Percentiles rank a stretch among this genome's conserved stretches.
These are phyloP conservation scores for Pulveroboletus sp. DNA, from an alignment of 768 basidiomycete genomes.

Conservation along the genomic window DNA sequence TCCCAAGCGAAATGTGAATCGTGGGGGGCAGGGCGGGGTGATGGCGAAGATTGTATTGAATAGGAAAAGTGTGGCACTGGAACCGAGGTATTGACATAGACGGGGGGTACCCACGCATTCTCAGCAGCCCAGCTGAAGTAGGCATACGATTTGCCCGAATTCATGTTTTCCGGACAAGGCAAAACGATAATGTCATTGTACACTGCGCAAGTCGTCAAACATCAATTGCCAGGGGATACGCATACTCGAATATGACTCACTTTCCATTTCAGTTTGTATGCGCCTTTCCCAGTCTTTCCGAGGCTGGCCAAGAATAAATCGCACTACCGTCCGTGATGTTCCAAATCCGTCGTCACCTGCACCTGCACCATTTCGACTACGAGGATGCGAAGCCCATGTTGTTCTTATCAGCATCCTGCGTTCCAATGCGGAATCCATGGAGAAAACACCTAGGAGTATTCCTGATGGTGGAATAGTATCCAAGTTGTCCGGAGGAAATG, in stretches of 20 bases:
- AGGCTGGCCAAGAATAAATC: slow-evolving; percentile 87
- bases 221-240: not conserved
- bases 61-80: slow-evolving; percentile 56
- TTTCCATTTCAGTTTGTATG: slow-evolving; percentile 85
- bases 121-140: slow-evolving; percentile 92
- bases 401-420: slow-evolving; percentile 82
- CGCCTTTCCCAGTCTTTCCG: slow-evolving; percentile 72
- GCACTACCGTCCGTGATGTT: slow-evolving; percentile 78
- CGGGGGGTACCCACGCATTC: slow-evolving; percentile 86
- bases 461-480: slow-evolving; percentile 78
- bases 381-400: slow-evolving; percentile 82
- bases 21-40: slow-evolving; percentile 64
- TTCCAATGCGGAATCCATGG: slow-evolving; percentile 79
- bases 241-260: slow-evolving; percentile 42
- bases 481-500: slow-evolving; percentile 71
- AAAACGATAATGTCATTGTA: slow-evolving; percentile 85
- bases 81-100: slow-evolving; percentile 47
- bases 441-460: slow-evolving; percentile 86
- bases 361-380: slow-evolving; percentile 71
- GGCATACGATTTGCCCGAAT: slow-evolving; percentile 84
- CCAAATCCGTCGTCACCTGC: slow-evolving; percentile 64
- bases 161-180: slow-evolving; percentile 92
- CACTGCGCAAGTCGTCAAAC: slow-evolving; percentile 38
- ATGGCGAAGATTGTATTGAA: slow-evolving; percentile 48
- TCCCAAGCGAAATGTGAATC: slow-evolving; percentile 59